Percentiles rank a stretch among this genome's conserved stretches.
phyloP scores from a whole-genome alignment of 306 rosid genomes.

The Aeschynomene evenia region DNA sequence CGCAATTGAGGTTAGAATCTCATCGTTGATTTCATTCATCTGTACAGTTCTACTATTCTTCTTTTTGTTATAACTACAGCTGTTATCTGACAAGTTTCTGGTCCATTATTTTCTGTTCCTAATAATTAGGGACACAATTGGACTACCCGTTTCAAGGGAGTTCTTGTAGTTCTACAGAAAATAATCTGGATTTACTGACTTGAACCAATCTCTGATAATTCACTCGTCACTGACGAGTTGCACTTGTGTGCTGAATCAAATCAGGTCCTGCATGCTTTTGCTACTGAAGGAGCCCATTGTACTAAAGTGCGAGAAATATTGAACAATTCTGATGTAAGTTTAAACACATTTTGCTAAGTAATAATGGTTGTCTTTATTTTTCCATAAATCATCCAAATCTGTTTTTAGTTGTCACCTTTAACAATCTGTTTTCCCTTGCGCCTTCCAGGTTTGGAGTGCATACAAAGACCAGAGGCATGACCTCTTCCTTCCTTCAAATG shows the following conservation, averaged over 20 bases:
- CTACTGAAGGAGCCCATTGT: constrained; percentile 99
- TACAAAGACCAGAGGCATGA: constrained; percentile 99
- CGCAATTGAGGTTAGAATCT: constrained; percentile 83
- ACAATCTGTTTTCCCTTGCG: not conserved
- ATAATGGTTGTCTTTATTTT: not conserved
- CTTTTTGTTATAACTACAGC: not conserved
- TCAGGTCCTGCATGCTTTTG: constrained; percentile 98
- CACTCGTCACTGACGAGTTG: constrained; percentile 14
- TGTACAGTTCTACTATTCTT: not conserved
- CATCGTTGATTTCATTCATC: constrained; percentile 23
- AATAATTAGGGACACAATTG: not conserved
- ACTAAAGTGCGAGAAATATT: constrained; percentile 90
- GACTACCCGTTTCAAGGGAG: not conserved
- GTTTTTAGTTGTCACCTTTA: not conserved
- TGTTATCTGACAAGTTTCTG: constrained; percentile 9
- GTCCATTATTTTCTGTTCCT: not conserved
- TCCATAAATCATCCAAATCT: not conserved
- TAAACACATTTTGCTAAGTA: not conserved
- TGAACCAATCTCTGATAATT: constrained; percentile 8
- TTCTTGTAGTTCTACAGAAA: not conserved
- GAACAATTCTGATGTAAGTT: constrained; percentile 83
- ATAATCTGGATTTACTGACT: not conserved
- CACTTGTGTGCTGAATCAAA: constrained; percentile 43
- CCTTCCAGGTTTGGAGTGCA: constrained; percentile 94
- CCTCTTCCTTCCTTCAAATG: constrained; percentile 97